Evolutionary conservation across 768 basidiomycete genomes (phyloP).

Genomic region (Lentinula aciculospora): DNA sequence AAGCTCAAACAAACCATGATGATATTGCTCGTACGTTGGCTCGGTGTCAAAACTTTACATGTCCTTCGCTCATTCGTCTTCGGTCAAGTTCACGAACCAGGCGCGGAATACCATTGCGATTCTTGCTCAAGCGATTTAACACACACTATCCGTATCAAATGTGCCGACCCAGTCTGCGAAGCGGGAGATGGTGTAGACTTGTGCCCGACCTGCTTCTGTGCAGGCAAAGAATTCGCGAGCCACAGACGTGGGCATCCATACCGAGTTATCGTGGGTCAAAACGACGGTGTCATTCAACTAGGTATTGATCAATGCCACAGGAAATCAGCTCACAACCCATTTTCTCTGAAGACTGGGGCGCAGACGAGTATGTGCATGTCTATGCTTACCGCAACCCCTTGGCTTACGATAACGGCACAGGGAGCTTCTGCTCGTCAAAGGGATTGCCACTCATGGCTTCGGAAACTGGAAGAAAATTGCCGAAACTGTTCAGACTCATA

Average conservation of each 20-base stretch:
- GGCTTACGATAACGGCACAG: conserved; percentile 30
- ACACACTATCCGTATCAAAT: conserved; percentile 95
- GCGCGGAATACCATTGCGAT: conserved; percentile 81
- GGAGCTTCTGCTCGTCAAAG: conserved; percentile 86
- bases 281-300: not conserved
- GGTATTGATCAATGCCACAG: conserved; percentile 31
- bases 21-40: conserved; percentile 53
- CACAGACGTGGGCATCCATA: conserved; percentile 89
- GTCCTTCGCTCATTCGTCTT: conserved; percentile 5
- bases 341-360: conserved; percentile 93
- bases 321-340: conserved; percentile 97
- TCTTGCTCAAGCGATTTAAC: conserved; percentile 84
- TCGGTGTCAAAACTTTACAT: conserved; percentile 1
- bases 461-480: conserved; percentile 98
- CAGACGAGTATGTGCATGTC: conserved; percentile 73
- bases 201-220: conserved; percentile 89
- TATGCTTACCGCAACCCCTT: not conserved
- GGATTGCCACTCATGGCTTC: conserved; percentile 79
- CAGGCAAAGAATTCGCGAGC: conserved; percentile 81
- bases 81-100: conserved; percentile 74
- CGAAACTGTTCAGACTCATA: conserved; percentile 89
- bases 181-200: conserved; percentile 80
- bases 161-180: conserved; percentile 72
- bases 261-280: conserved; percentile 72
- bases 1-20: conserved; percentile 57